Percentiles rank a stretch among this genome's conserved stretches.
phyloP scores from a whole-genome alignment of 768 basidiomycete species.

The Suillus placidus region DNA sequence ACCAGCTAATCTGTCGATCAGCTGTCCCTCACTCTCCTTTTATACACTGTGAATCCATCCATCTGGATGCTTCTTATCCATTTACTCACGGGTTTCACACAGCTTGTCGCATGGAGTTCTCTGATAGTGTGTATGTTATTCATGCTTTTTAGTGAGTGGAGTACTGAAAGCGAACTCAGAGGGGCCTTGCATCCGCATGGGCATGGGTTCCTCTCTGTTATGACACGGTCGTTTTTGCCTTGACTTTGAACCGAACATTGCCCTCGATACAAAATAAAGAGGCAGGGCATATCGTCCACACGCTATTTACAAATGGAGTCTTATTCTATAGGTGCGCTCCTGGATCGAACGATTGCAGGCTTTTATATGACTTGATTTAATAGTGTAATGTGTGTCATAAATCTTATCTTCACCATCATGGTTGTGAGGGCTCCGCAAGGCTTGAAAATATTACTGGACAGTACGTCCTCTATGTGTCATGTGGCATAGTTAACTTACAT shows the following conservation, averaged over 20 bases:
- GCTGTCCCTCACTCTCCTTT: conserved; percentile 18
- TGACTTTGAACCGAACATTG: conserved; percentile 37
- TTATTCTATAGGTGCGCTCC: conserved; percentile 38
- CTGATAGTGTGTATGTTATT: conserved; percentile 22
- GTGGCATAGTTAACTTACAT: not conserved
- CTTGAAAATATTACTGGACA: conserved; percentile 42
- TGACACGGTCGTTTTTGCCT: conserved; percentile 38
- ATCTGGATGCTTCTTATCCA: conserved; percentile 26
- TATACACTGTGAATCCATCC: conserved; percentile 15
- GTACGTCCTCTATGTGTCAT: conserved; percentile 16
- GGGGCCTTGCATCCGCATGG: conserved; percentile 34
- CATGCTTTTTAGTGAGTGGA: not conserved
- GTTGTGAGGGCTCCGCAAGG: conserved; percentile 33
- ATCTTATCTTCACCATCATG: conserved; percentile 42
- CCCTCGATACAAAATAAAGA: conserved; percentile 21
- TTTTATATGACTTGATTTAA: not conserved
- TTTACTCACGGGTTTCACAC: not conserved
- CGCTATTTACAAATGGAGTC: conserved; percentile 35
- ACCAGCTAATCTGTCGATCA: conserved; percentile 6
- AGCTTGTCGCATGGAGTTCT: conserved; percentile 48
- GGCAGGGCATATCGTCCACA: conserved; percentile 23
- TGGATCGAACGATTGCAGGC: not conserved
- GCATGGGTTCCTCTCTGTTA: conserved; percentile 46
- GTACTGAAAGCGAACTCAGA: conserved; percentile 13
- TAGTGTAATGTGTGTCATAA: conserved; percentile 43